Base-by-base conservation (phyloP, 345 rosid species). In the Microthlaspi erraticum region DNA sequence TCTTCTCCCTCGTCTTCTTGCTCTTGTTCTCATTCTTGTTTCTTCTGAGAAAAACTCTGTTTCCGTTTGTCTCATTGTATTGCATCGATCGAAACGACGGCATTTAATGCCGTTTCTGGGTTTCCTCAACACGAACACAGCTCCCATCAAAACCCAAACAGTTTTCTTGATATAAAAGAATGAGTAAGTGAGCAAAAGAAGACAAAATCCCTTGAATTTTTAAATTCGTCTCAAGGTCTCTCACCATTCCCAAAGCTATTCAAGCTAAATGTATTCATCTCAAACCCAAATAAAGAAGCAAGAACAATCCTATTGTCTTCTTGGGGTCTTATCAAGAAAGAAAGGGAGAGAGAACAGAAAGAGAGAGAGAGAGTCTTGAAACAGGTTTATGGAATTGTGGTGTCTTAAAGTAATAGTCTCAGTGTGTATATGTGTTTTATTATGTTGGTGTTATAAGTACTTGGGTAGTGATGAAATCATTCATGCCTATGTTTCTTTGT, bases 61-160 rank as follows among this genome's bases (percentile, higher is more conserved):
- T 49, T 73, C 67, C 3, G 48, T 76, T 69, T 76, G 79, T 76
- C 75, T 69, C 71, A 62, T 77, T 64, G 76, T 8, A 63, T 10
- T 63, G 70, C 73, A 60, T 78, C 75, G 85, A 77, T 78, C 81
- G 69, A 83, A 84, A 82, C 63, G 75, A 65, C 77, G 76, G 83
- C 83, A 78, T 81, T 75, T 84, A 78, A 54, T 86, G 77, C 81
- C 80, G 61, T 73, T 70, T 71, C 60, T 84, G 68, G 86, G 72
- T 66, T 74, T 68, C 70, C 70, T 74, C 82, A 84, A 70, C 51
- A 63, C 71, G 64, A 82, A 58, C 81, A 46, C 82, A 52, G 46
- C 74, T 78, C 83, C 79, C 83, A 78, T 67, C 68, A 61, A 72
- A 29, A n/a, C 49, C 49, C 46, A 50, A 50, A 2, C 51, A 43